phyloP scores from a whole-genome alignment of 352 stramenopile species.

The Globisporangium ultimum region DNA sequence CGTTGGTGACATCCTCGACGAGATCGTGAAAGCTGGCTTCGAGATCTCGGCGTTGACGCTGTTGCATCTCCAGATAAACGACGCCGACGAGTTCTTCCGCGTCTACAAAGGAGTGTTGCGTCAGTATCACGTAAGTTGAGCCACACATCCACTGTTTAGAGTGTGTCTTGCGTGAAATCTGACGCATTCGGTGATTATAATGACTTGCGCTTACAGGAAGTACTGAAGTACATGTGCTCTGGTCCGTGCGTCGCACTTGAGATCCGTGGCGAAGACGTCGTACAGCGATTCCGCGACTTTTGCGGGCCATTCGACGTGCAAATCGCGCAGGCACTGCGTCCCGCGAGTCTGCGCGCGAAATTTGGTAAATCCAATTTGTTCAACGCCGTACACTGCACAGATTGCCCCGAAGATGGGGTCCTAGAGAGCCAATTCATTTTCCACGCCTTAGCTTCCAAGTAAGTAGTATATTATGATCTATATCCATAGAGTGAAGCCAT shows the following conservation, averaged over 20 bases:
- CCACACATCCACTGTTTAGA: too few relatives aligned
- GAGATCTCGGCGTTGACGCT: slow-evolving; percentile 88
- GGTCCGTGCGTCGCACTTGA: slow-evolving; percentile 87
- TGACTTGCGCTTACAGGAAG: slow-evolving; percentile 32
- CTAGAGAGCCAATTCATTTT: slow-evolving; percentile 93
- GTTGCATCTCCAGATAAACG: slow-evolving; percentile 72
- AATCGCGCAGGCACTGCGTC: slow-evolving; percentile 84
- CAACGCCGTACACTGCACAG: slow-evolving; percentile 93
- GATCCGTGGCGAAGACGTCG: slow-evolving; percentile 81
- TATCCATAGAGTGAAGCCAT: not conserved
- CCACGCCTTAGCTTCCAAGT: slow-evolving; percentile 26
- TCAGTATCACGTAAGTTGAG: slow-evolving; percentile 58
- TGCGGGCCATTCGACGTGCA: slow-evolving; percentile 89
- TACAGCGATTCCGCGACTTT: slow-evolving; percentile 73
- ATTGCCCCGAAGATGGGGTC: slow-evolving; percentile 87
- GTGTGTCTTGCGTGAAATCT: too few relatives aligned
- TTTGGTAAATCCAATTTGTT: slow-evolving; percentile 82
- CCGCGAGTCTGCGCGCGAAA: slow-evolving; percentile 80
- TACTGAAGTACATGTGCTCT: slow-evolving; percentile 90
- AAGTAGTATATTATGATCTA: slow-evolving; percentile 12
- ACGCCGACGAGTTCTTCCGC: slow-evolving; percentile 89
- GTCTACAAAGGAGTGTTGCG: slow-evolving; percentile 79
- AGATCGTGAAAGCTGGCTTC: slow-evolving; percentile 79
- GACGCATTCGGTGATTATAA: not conserved
- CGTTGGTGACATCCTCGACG: slow-evolving; percentile 74